Conservation (phyloP, 495 filamentous ascomycete genomes). For the Aspergillus steynii region DNA sequence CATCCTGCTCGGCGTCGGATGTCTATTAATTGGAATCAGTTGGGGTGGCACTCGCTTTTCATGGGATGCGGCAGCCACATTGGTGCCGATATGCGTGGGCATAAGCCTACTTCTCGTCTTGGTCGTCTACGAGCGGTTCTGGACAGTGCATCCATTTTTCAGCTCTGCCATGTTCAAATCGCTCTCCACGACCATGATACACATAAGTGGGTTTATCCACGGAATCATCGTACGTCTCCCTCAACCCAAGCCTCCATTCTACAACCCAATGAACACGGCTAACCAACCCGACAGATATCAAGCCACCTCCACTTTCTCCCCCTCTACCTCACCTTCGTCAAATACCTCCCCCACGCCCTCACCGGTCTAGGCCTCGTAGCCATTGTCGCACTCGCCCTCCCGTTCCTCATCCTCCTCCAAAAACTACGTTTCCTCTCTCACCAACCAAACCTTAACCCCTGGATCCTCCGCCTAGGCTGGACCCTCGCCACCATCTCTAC, state of each 20-base stretch:
- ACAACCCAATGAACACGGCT: background rate
- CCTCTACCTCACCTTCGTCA: constrained; percentile 64
- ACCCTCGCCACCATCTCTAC: constrained; percentile 43
- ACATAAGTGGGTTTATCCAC: constrained; percentile 56
- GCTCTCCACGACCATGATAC: constrained; percentile 29
- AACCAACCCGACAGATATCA: constrained; percentile 34
- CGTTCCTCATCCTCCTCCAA: constrained; percentile 46
- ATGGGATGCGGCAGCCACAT: constrained; percentile 44
- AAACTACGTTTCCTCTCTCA: constrained; percentile 11
- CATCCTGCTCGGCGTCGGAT: constrained; percentile 28
- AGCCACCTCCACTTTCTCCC: constrained; percentile 60
- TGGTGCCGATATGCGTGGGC: constrained; percentile 57
- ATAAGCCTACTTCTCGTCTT: constrained; percentile 39
- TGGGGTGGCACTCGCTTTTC: constrained; percentile 36
- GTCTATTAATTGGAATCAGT: constrained; percentile 36
- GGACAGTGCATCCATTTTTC: constrained; percentile 53
- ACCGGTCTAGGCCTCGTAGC: constrained; percentile 60
- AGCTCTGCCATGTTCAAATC: constrained; percentile 50
- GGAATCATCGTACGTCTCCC: constrained; percentile 45
- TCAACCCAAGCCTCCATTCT: constrained; percentile 9
- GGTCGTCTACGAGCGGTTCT: constrained; percentile 49
- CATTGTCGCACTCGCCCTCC: constrained; percentile 42
- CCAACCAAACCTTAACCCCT: constrained; percentile 44
- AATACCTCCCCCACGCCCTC: constrained; percentile 51
- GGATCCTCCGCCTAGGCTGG: constrained; percentile 60